phyloP scores from a whole-genome alignment of 192 early-diverging fungal genomes.

The Coemansia sp. region DNA sequence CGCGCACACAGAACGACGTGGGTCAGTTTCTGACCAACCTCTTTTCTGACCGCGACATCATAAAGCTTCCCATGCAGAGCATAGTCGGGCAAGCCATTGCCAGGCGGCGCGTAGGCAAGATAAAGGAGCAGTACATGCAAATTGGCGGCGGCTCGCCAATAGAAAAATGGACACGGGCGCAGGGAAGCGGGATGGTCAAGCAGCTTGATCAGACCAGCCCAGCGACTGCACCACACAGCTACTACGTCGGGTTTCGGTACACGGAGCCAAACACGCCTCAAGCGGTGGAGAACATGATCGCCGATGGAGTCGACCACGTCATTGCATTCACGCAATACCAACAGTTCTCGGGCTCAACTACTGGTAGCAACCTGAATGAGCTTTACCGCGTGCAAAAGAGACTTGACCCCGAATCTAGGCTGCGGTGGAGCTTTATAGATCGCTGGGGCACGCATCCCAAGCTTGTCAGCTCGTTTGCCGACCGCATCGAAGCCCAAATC shows the following conservation, averaged over 20 bases:
- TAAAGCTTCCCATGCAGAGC: slow-evolving; percentile 83
- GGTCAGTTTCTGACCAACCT: slow-evolving; percentile 78
- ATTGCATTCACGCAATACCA: slow-evolving; percentile 94
- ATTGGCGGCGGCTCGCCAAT: slow-evolving; percentile 97
- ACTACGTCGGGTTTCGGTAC: slow-evolving; percentile 94
- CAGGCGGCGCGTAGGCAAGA: slow-evolving; percentile 77
- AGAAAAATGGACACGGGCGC: slow-evolving; percentile 81
- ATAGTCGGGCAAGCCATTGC: slow-evolving; percentile 74
- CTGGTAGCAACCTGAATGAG: slow-evolving; percentile 90
- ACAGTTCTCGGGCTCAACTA: slow-evolving; percentile 96
- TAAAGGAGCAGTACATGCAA: slow-evolving; percentile 84
- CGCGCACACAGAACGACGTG: slow-evolving; percentile 73
- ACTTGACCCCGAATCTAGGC: slow-evolving; percentile 62
- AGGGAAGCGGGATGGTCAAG: slow-evolving; percentile 77
- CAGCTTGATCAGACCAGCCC: slow-evolving; percentile 73
- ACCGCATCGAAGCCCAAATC: slow-evolving; percentile 66
- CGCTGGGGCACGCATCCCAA: slow-evolving; percentile 88
- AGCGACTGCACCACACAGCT: slow-evolving; percentile 81
- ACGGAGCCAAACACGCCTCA: slow-evolving; percentile 73
- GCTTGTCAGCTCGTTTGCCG: slow-evolving; percentile 80
- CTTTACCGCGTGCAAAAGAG: slow-evolving; percentile 66
- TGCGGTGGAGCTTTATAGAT: slow-evolving; percentile 96
- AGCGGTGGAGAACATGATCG: slow-evolving; percentile 75
- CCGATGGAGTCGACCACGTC: slow-evolving; percentile 79
- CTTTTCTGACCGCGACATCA: slow-evolving; percentile 90